phyloP scores from a whole-genome alignment of 352 stramenopile genomes.

The Stramenopiles sp. region DNA sequence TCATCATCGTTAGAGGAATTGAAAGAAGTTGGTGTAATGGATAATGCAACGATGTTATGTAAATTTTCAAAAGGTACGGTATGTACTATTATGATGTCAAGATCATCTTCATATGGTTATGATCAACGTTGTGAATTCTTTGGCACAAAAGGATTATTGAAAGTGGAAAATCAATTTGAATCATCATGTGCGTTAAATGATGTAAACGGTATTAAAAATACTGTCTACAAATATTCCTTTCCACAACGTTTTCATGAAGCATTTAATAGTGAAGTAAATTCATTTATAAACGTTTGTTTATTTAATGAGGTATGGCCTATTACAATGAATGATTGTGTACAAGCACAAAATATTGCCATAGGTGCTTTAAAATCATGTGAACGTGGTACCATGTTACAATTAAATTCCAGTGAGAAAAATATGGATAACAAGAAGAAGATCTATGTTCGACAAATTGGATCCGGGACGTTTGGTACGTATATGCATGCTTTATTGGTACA shows the following conservation, averaged over 20 bases:
- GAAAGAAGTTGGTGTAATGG: slow-evolving; percentile 39
- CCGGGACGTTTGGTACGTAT: too few relatives aligned
- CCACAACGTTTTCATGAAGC: slow-evolving; percentile 56
- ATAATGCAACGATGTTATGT: slow-evolving; percentile 52
- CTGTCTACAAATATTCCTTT: slow-evolving; percentile 52
- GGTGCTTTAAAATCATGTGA: too few relatives aligned
- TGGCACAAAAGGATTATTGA: slow-evolving; percentile 41
- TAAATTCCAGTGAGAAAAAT: too few relatives aligned
- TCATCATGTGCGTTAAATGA: slow-evolving; percentile 34
- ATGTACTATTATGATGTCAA: slow-evolving; percentile 62
- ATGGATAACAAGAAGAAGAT: too few relatives aligned
- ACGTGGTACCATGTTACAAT: too few relatives aligned
- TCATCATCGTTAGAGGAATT: slow-evolving; percentile 46
- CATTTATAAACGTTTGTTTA: slow-evolving; percentile 42
- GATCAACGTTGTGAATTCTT: slow-evolving; percentile 71
- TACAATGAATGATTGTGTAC: slow-evolving; percentile 44
- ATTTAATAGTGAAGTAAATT: slow-evolving; percentile 53
- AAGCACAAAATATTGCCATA: too few relatives aligned
- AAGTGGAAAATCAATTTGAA: slow-evolving; percentile 42
- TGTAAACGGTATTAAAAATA: slow-evolving; percentile 29
- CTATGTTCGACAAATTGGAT: too few relatives aligned
- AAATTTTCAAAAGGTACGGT: slow-evolving; percentile 43
- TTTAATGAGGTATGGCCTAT: slow-evolving; percentile 27
- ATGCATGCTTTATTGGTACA: too few relatives aligned
- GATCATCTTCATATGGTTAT: slow-evolving; percentile 61